Evolutionary conservation across 2,329 filamentous ascomycete species (phyloP).

Genomic region (Ampelomyces quisqualis): DNA sequence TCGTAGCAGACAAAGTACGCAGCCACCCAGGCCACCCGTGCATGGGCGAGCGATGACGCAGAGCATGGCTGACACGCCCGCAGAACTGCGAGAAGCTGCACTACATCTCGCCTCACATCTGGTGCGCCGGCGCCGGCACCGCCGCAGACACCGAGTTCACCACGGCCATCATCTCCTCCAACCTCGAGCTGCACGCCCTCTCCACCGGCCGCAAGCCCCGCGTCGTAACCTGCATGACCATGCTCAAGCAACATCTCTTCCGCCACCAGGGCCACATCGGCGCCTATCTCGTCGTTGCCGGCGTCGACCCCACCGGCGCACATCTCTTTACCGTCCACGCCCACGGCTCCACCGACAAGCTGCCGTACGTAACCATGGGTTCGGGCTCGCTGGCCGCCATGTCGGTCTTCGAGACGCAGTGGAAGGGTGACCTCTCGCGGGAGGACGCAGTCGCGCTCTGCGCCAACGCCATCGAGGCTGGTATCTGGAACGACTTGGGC

Average conservation of each 20-base stretch:
- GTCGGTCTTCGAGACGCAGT: conserved; percentile 96
- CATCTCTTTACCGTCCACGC: conserved; percentile 98
- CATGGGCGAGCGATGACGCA: too few species aligned
- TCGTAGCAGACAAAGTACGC: conserved; percentile 91
- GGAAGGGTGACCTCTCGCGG: conserved; percentile 75
- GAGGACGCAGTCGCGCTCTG: conserved; percentile 82
- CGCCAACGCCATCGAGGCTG: conserved; percentile 85
- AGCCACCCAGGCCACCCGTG: too few species aligned
- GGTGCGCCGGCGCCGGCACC: conserved; percentile 97
- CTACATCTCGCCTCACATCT: conserved; percentile 98
- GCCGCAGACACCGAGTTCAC: conserved; percentile 99
- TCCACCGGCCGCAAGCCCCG: conserved; percentile 95
- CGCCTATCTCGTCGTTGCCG: conserved; percentile 94
- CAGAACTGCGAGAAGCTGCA: conserved; percentile 99
- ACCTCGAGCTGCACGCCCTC: conserved; percentile 94
- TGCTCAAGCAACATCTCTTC: conserved; percentile 99
- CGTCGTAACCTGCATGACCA: conserved; percentile 98
- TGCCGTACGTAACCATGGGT: conserved; percentile 99
- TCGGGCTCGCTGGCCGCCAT: conserved; percentile 94
- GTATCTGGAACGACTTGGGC: conserved; percentile 98
- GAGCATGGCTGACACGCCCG: conserved; percentile 16
- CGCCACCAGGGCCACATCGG: conserved; percentile 97
- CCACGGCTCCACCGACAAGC: conserved; percentile 96
- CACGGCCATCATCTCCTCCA: conserved; percentile 95
- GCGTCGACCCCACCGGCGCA: conserved; percentile 90